These are phyloP conservation scores for Datura wrightii DNA, from an alignment of 257 asterid species.

Conservation along the genomic window DNA sequence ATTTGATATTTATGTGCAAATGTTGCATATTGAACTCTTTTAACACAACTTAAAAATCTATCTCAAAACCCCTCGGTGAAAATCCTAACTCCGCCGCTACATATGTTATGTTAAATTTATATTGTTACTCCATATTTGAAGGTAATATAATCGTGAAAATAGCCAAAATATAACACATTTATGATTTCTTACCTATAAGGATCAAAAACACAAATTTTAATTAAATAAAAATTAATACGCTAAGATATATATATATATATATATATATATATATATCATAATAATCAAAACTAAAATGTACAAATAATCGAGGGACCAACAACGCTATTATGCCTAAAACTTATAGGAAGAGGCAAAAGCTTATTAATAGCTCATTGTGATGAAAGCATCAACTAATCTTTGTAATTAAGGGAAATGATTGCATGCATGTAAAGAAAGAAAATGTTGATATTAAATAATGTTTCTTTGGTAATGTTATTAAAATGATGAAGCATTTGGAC, in stretches of 20 bases:
- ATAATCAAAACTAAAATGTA: background rate
- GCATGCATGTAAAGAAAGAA: conserved; percentile 7
- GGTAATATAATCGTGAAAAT: background rate
- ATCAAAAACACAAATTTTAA: background rate
- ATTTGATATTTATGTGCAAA: no score
- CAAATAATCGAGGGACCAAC: background rate
- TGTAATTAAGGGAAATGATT: background rate
- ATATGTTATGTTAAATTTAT: background rate
- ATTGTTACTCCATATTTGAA: background rate
- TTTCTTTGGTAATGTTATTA: background rate
- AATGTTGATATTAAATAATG: background rate
- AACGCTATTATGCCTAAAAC: no score
- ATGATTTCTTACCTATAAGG: background rate
- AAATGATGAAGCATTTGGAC: conserved; percentile 1
- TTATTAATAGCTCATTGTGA: background rate
- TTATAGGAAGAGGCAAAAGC: background rate
- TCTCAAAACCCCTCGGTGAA: no score
- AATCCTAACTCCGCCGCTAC: no score
- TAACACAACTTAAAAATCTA: no score
- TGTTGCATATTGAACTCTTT: no score
- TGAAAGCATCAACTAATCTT: background rate
- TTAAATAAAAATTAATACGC: background rate
- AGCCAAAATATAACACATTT: background rate
- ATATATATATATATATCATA: no score
- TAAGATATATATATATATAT: no score